These are phyloP conservation scores for Hymenoscyphus repandus DNA, from an alignment of 2,329 filamentous ascomycete genomes.

Conservation along the genomic window DNA sequence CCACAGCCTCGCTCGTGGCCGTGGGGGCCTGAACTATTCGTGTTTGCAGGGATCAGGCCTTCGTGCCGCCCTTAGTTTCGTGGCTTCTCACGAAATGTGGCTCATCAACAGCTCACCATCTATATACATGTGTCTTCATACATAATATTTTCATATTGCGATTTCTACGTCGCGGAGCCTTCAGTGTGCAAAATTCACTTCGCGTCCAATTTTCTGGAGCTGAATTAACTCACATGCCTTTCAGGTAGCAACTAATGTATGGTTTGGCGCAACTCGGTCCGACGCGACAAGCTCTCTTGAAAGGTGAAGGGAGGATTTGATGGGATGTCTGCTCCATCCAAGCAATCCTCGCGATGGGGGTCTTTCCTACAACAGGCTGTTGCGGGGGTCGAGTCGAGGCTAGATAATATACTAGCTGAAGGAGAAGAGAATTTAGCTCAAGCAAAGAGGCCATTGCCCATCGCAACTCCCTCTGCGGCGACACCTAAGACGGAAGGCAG, in stretches of 20 bases:
- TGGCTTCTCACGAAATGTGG: neutral
- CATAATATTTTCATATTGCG: neutral
- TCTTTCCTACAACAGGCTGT: conserved; percentile 84
- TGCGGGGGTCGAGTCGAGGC: conserved; percentile 84
- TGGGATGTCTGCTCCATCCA: conserved; percentile 29
- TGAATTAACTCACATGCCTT: conserved; percentile 5
- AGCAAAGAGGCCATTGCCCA: conserved; percentile 36
- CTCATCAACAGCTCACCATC: neutral
- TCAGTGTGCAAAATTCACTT: neutral
- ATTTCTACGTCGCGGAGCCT: neutral
- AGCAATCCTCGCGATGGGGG: conserved; percentile 62
- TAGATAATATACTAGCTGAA: conserved; percentile 88
- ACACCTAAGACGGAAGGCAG: conserved; percentile 33
- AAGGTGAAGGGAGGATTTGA: conserved; percentile 9
- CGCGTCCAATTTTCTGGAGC: neutral
- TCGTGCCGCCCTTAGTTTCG: neutral
- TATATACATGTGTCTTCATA: neutral
- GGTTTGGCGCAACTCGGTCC: conserved; percentile 14
- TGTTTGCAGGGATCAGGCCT: neutral
- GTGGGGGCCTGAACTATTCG: neutral
- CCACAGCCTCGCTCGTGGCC: neutral
- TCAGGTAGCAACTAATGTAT: conserved; percentile 19
- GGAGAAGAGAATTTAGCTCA: conserved; percentile 50
- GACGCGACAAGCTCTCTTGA: conserved; percentile 17
- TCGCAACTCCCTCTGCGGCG: conserved; percentile 30